Percentiles rank a stretch among this genome's conserved stretches.
Conservation (phyloP, 352 stramenopile species). For the Globisporangium okanoganense region DNA sequence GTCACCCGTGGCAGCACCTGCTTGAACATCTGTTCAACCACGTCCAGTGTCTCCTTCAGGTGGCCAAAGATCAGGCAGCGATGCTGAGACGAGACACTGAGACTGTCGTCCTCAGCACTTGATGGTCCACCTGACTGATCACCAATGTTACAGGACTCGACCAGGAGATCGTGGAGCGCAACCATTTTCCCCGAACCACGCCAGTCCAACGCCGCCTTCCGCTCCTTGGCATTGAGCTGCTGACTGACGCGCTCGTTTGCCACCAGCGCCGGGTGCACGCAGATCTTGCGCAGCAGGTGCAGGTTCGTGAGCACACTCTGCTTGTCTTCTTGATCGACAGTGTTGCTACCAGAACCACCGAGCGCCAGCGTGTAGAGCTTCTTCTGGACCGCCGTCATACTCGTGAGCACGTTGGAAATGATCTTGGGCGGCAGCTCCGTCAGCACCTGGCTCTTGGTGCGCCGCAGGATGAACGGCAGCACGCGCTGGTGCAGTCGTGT, state of each 20-base stretch:
- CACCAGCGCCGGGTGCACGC: conserved; percentile 93
- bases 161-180: conserved; percentile 73
- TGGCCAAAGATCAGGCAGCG: conserved; percentile 97
- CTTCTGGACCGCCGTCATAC: conserved; percentile 86
- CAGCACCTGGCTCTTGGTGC: conserved; percentile 96
- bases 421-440: conserved; percentile 97
- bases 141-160: conserved; percentile 57
- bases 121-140: conserved; percentile 11
- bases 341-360: background rate
- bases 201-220: conserved; percentile 33
- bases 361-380: conserved; percentile 67
- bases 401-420: conserved; percentile 91
- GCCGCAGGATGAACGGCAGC: conserved; percentile 96
- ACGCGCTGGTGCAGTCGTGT: conserved; percentile 93
- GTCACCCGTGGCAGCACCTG: conserved; percentile 53
- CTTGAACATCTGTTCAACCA: conserved; percentile 89
- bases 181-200: conserved; percentile 91
- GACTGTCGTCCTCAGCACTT: background rate
- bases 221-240: conserved; percentile 26
- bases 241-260: conserved; percentile 21
- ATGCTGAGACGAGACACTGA: conserved; percentile 35
- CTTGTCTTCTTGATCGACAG: too few relatives aligned
- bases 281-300: conserved; percentile 90
- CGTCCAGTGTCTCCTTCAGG: conserved; percentile 90
- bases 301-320: conserved; percentile 55